Evolutionary conservation across 345 rosid species (phyloP), one percentile per base, ranked within the genome.

Genomic region (Microcos paniculata): DNA sequence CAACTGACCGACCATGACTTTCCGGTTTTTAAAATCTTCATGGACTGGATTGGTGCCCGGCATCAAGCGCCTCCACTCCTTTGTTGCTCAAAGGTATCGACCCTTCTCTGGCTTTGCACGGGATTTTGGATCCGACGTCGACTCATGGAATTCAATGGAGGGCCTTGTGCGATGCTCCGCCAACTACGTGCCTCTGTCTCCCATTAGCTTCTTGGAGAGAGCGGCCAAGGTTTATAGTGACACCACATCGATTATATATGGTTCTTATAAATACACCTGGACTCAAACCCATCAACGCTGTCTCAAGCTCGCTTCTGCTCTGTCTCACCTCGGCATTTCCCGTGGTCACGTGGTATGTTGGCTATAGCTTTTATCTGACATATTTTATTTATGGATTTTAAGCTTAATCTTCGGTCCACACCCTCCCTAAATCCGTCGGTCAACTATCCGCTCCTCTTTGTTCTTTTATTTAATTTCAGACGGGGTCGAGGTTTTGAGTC

Each of bases 151-250:
- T 72, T 70, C 88, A 0, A 85, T 83, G 88, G 87, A 88, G 73
- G 97, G 96, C 42, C 78, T 84, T 7, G 77, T 87, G 56, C 90
- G 85, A 21, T 90, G 89, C 74, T 69, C 90, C 0, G 96, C 93
- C 11, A 94, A 94, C 75, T 71, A 80, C 64, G 78, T 77, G 3
- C 91, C 93, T 65, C 68, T 92, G 75, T 83, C 98, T 3, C 98
- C 98, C 31, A 81, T 92, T 42, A 89, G 78, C 71, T 94, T 94
- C 80, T 68, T 92, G 80, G 96, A 94, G 68, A 68, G 98, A 58
- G 79, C 98, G 13, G 93, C 94, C 0, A 86, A 79, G 59, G 96
- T 87, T 30, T 89, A 89, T 77, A 82, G 88, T 15, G 92, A 90
- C 80, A 61, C 73, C 72, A 84, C 86, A 13, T 85, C 93, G 0